Evolutionary conservation across 148 eudicot genomes (phyloP), one percentile per base, ranked within the genome.

Genomic region (Camellia granthamiana): DNA sequence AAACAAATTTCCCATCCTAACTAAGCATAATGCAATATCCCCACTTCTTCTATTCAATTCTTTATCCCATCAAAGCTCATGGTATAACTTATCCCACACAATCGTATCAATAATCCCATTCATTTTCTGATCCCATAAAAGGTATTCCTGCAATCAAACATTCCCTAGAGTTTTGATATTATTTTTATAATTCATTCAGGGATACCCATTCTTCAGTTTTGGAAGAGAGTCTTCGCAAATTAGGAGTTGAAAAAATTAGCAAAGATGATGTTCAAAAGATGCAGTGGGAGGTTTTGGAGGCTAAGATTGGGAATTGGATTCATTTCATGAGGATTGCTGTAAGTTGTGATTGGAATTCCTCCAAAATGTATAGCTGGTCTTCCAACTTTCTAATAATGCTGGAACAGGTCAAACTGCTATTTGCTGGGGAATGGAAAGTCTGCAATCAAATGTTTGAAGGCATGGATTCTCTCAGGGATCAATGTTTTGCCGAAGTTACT

Each of bases 241-340:
- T 95, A 82, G 98, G 98, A 78, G 96, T 93, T 30, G 98, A 95
- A 81, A 95, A 90, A 83, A 94, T 95, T 73, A 90, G 93, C 83
- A 95, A 93, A 88, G 98, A 95, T 79, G 98, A 95, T 80, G 97
- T 95, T 65, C 98, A 95, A 80, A 95, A 89, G 87, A 91, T 95
- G 96, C 98, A 93, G 77, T 95, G 98, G 98, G 98, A 93, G 85
- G 92, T 90, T 82, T 83, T 95, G 86, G 98, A 95, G 88, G 93
- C 96, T 79, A 93, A 93, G 83, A 95, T 95, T 81, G 97, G 98
- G 80, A 92, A 92, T 82, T 95, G 98, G 98, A 95, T 93, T 73
- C 97, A 93, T 84, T 95, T 90, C 85, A 95, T 95, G 98, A 90
- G 97, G 72, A 93, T 95, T 86, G 97, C 98, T 81, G 98, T 95